Conservation (phyloP, 305 asterid species). For the Fraxinus sp. region DNA sequence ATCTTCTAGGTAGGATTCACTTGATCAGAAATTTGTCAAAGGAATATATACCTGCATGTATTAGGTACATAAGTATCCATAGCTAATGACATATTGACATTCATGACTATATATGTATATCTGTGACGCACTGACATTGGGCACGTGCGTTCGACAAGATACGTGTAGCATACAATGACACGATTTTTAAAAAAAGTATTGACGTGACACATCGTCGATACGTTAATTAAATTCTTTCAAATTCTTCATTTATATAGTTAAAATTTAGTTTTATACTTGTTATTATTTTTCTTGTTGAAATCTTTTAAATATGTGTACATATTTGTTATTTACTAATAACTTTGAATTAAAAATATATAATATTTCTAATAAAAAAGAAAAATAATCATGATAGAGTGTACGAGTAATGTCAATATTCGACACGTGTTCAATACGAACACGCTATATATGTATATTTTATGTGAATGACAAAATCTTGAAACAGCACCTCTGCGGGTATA, state of each 20-base stretch:
- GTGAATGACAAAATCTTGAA: neutral
- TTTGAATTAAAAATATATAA: too few relatives aligned
- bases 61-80: neutral
- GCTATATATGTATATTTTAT: neutral
- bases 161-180: too few relatives aligned
- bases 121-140: slow-evolving; percentile 30
- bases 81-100: neutral
- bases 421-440: too few relatives aligned
- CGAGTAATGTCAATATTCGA: too few relatives aligned
- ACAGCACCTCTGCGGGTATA: neutral
- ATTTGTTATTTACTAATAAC: too few relatives aligned
- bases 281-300: too few relatives aligned
- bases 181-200: neutral
- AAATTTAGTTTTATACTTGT: too few relatives aligned
- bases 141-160: slow-evolving; percentile 19
- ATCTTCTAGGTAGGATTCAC: neutral
- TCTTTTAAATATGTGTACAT: slow-evolving; percentile 20
- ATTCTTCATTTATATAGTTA: too few relatives aligned
- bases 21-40: neutral
- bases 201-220: too few relatives aligned
- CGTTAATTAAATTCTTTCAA: too few relatives aligned
- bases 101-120: neutral
- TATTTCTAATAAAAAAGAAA: too few relatives aligned
- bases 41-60: neutral
- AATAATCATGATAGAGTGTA: too few relatives aligned